Evolutionary conservation across 768 basidiomycete genomes (phyloP).

Genomic region (Suillus ampliporus): DNA sequence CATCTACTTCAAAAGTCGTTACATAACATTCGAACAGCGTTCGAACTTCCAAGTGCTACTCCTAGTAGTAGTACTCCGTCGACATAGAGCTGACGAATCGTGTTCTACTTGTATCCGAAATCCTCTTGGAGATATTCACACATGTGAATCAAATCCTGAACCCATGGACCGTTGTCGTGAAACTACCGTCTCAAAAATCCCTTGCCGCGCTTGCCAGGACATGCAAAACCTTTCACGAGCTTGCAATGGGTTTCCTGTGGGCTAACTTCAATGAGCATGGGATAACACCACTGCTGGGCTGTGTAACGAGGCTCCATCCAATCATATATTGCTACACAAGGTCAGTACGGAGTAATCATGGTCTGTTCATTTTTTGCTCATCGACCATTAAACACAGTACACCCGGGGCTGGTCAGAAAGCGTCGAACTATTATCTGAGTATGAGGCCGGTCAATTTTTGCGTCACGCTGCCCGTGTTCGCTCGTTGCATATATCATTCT

Average conservation of each 20-base stretch:
- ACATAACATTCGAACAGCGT: no score
- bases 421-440: neutral
- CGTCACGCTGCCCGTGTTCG: neutral
- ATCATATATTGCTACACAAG: neutral
- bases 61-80: no score
- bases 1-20: no score
- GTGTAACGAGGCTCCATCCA: neutral
- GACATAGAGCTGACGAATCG: neutral
- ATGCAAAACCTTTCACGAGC: conserved; percentile 5
- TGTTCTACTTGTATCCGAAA: neutral
- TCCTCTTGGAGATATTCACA: neutral
- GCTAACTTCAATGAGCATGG: neutral
- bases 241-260: conserved; percentile 2
- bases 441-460: neutral
- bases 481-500: neutral
- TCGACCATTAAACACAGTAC: neutral
- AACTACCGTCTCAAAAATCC: neutral
- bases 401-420: neutral
- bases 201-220: conserved; percentile 1
- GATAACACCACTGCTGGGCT: neutral
- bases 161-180: neutral
- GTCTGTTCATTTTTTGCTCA: neutral
- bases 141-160: neutral
- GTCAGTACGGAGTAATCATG: neutral
- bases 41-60: no score